Evolutionary conservation across 1,139 yeast genomes (phyloP).

Genomic region (Candida sojae): DNA sequence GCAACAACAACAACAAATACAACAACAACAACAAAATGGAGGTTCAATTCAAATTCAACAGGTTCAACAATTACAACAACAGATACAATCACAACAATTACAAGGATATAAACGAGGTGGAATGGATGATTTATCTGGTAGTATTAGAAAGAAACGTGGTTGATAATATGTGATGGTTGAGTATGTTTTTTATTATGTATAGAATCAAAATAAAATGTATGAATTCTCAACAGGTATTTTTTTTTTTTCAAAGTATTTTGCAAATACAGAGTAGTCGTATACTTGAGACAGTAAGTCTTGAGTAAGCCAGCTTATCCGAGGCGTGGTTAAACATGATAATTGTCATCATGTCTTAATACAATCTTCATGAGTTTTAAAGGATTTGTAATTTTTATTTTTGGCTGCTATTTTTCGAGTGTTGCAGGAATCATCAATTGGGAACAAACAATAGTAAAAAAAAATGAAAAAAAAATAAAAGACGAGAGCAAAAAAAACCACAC

Average conservation of each 20-base stretch:
- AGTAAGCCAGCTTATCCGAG: no score
- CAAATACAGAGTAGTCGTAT: no score
- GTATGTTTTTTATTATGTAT: neutral
- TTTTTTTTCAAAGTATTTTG: no score
- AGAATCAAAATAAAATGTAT: neutral
- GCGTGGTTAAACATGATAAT: no score
- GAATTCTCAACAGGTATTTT: no score
- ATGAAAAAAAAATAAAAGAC: neutral
- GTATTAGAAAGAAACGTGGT: constrained; percentile 4
- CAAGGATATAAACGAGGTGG: constrained; percentile 3
- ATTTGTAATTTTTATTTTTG: no score
- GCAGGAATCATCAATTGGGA: no score
- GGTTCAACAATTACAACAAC: constrained; percentile 5
- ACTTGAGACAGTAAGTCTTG: no score
- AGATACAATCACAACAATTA: constrained; percentile 5
- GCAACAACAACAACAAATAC: constrained; percentile 1
- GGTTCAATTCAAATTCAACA: constrained; percentile 1
- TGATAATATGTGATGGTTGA: neutral
- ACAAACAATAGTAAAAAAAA: no score
- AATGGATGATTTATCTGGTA: constrained; percentile 4
- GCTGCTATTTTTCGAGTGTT: no score
- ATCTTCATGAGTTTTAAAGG: no score
- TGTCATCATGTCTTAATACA: no score
- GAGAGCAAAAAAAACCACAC: neutral
- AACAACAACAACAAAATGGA: neutral